These are phyloP conservation scores for Hamamelis virginiana DNA, from an alignment of 164 flowering plant genomes.

Conservation along the genomic window DNA sequence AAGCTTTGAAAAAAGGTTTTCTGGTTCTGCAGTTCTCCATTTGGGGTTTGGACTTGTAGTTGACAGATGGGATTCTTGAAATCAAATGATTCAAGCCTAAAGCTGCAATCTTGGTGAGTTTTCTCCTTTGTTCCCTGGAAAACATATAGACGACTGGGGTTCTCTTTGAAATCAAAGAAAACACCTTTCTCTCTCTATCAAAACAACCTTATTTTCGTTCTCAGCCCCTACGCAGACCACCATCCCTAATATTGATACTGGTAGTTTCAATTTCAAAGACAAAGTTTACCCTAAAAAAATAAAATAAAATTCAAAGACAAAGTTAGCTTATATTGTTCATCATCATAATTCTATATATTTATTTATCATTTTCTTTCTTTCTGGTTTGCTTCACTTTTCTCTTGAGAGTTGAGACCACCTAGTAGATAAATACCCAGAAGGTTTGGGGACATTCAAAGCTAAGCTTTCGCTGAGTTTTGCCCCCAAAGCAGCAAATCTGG, in stretches of 20 bases:
- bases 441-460: conserved; percentile 44
- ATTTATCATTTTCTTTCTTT: conserved; percentile 79
- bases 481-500: too few species aligned
- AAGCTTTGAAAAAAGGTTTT: conserved; percentile 12
- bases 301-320: too few species aligned
- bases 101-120: conserved; percentile 38
- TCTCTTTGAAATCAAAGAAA: conserved; percentile 26
- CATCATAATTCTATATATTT: conserved; percentile 77
- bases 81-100: conserved; percentile 22
- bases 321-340: conserved; percentile 64
- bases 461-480: too few species aligned
- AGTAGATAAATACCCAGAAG: conserved; percentile 53
- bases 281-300: conserved; percentile 82
- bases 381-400: conserved; percentile 87
- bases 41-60: conserved; percentile 1
- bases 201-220: conserved; percentile 23
- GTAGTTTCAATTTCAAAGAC: conserved; percentile 37
- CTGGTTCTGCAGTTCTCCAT: conserved; percentile 9
- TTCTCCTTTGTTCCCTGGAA: conserved; percentile 11
- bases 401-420: conserved; percentile 73
- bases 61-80: conserved; percentile 8
- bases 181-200: conserved; percentile 26
- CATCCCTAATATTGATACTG: conserved; percentile 26
- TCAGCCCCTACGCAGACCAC: conserved; percentile 30
- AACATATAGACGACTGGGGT: too few species aligned